Evolutionary conservation across 176 grass and related monocot species (phyloP).

Genomic region (Avena insularis): DNA sequence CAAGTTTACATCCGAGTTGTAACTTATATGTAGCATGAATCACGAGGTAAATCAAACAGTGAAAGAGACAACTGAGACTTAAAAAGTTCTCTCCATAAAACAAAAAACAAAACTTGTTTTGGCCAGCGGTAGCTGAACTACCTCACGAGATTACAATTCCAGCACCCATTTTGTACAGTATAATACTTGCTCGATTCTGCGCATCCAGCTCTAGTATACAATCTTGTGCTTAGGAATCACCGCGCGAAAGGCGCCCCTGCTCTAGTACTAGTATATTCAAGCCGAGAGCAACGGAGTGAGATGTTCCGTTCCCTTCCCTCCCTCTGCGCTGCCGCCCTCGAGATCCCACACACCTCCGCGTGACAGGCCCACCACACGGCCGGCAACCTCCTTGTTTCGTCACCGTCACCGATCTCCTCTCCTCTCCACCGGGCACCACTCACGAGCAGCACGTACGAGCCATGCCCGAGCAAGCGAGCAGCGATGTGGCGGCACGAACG

Average conservation of each 20-base stretch:
- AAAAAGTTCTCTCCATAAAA: too few relatives aligned
- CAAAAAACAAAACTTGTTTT: background rate
- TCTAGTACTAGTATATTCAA: background rate
- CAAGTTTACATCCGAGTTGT: too few relatives aligned
- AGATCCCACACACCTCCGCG: background rate
- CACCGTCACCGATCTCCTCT: background rate
- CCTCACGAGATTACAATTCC: background rate
- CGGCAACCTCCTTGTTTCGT: background rate
- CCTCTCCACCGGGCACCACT: background rate
- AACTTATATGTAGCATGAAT: too few relatives aligned
- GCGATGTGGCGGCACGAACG: background rate
- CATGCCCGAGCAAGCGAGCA: background rate
- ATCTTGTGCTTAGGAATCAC: constrained; percentile 7
- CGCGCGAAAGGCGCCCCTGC: background rate
- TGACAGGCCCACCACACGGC: background rate
- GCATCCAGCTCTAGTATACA: constrained; percentile 9
- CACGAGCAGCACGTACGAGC: background rate
- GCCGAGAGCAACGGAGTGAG: background rate
- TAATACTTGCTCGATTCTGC: background rate
- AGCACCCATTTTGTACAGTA: background rate
- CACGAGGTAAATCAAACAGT: too few relatives aligned
- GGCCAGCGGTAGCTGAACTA: background rate
- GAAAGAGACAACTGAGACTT: too few relatives aligned
- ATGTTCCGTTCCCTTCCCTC: background rate
- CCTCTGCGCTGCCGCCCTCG: background rate